These are phyloP conservation scores for Debaryomycetaceae sp. DNA, from an alignment of 1,139 yeast genomes.

Conservation along the genomic window DNA sequence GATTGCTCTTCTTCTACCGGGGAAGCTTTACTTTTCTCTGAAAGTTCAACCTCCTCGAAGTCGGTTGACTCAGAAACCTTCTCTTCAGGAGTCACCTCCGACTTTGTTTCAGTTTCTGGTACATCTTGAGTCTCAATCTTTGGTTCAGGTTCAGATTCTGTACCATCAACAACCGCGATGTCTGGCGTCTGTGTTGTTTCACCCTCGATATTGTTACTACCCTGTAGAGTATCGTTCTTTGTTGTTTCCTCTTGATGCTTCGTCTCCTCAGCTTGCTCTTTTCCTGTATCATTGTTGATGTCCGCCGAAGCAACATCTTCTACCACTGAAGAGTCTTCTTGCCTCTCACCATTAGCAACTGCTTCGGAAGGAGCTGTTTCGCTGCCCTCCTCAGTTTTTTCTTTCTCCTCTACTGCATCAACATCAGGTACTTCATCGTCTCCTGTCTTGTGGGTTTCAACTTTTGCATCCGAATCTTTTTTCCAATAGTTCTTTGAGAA, in stretches of 20 bases:
- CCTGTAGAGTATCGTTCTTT: too few species aligned
- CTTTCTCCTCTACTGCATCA: conserved; percentile 1
- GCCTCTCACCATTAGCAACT: background rate
- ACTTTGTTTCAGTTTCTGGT: conserved; percentile 10
- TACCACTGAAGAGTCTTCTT: background rate
- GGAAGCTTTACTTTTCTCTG: background rate
- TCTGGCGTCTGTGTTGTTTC: background rate
- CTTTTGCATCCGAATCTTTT: conserved; percentile 6
- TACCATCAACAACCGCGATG: conserved; percentile 1
- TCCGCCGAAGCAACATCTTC: too few species aligned
- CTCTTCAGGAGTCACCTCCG: conserved; percentile 4
- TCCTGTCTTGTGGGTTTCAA: background rate
- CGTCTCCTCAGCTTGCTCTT: too few species aligned
- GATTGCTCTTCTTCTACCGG: background rate
- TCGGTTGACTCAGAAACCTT: background rate
- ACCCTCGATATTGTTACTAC: too few species aligned
- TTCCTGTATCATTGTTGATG: too few species aligned
- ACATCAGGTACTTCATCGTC: conserved; percentile 2
- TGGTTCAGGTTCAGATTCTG: conserved; percentile 2
- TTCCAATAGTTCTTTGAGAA: conserved; percentile 44
- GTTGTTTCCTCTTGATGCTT: too few species aligned
- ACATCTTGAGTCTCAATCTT: conserved; percentile 6
- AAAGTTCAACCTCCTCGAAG: background rate
- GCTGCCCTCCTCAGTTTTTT: conserved; percentile 3
- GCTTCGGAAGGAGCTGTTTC: conserved; percentile 5